phyloP scores from a whole-genome alignment of 2,329 filamentous ascomycete genomes.

The Penicillium sp. region DNA sequence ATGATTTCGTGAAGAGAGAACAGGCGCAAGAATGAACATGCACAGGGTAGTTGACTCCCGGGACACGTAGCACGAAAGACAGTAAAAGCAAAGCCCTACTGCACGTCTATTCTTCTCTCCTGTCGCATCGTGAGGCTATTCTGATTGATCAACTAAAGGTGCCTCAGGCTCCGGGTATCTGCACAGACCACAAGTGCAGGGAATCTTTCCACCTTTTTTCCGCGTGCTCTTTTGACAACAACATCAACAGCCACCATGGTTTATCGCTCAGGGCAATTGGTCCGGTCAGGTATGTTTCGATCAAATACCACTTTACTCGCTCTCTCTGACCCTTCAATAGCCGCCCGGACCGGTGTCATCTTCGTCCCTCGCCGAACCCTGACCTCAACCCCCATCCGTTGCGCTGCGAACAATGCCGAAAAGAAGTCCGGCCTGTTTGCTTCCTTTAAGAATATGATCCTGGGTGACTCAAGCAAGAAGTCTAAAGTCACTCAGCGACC shows the following conservation, averaged over 20 bases:
- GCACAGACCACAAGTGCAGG: conserved; percentile 25
- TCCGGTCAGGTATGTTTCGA: conserved; percentile 38
- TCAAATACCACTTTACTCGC: background rate
- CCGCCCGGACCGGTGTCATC: conserved; percentile 36
- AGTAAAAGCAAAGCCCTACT: background rate
- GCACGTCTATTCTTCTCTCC: conserved; percentile 6
- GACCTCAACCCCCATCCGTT: conserved; percentile 33
- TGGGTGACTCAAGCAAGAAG: conserved; percentile 30
- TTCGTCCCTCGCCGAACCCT: conserved; percentile 41
- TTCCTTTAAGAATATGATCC: conserved; percentile 39
- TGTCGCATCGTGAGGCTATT: conserved; percentile 12
- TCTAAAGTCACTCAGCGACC: conserved; percentile 32
- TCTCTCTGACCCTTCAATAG: conserved; percentile 7
- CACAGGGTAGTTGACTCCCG: background rate
- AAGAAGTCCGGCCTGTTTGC: conserved; percentile 29
- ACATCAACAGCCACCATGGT: conserved; percentile 42
- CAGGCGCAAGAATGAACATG: background rate
- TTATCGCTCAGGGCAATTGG: conserved; percentile 40
- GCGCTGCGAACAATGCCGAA: conserved; percentile 30
- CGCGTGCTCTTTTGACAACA: conserved; percentile 18
- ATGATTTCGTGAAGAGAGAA: conserved; percentile 22
- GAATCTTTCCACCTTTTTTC: conserved; percentile 35
- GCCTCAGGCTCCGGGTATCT: conserved; percentile 20
- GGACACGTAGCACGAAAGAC: background rate
- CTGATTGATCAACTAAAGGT: conserved; percentile 22